Evolutionary conservation across 257 asterid genomes (phyloP).

Genomic region (Scutellaria minor): DNA sequence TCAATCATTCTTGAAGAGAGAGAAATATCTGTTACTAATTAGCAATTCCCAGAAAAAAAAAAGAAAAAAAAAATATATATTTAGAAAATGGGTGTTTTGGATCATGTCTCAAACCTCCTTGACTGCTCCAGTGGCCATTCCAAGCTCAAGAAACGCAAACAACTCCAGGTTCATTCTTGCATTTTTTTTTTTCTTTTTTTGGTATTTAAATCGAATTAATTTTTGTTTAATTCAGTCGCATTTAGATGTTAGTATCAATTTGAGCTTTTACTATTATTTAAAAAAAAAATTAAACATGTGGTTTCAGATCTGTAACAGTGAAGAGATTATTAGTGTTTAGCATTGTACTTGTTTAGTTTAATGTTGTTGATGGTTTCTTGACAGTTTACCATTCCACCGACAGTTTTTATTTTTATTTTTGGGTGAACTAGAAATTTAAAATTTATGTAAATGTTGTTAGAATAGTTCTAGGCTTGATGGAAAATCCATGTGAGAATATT

Average conservation of each 20-base stretch:
- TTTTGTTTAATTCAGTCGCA: too few relatives aligned
- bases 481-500: too few relatives aligned
- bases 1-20: background rate
- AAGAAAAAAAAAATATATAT: background rate
- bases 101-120: constrained; percentile 66
- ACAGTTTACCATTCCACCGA: too few relatives aligned
- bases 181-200: background rate
- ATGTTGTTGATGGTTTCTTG: too few relatives aligned
- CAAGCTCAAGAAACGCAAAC: constrained; percentile 68
- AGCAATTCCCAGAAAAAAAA: too few relatives aligned
- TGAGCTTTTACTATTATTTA: background rate
- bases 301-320: background rate
- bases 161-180: constrained; percentile 54
- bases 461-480: too few relatives aligned
- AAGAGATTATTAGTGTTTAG: background rate
- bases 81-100: constrained; percentile 65
- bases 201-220: background rate
- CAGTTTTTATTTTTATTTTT: too few relatives aligned
- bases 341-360: too few relatives aligned
- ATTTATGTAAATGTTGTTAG: too few relatives aligned
- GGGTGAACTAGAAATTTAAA: too few relatives aligned
- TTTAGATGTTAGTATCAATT: too few relatives aligned
- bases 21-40: too few relatives aligned
- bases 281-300: background rate
- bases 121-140: constrained; percentile 61